Base-by-base conservation (phyloP, 2,329 filamentous ascomycete genomes). In the Colletotrichum phormii region DNA sequence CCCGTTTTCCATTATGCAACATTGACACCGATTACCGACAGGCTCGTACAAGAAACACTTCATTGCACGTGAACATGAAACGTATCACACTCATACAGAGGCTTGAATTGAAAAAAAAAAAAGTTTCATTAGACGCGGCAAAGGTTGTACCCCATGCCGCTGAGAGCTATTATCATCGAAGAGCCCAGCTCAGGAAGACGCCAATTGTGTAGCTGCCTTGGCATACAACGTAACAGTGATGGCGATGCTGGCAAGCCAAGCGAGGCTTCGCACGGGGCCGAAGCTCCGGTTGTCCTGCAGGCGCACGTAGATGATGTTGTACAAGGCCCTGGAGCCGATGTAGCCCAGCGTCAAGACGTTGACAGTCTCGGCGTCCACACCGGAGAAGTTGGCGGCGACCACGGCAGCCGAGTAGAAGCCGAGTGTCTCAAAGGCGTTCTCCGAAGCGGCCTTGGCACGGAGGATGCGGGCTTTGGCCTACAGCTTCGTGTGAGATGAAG, bases 401-500 rank as follows among this genome's bases (percentile, higher is more conserved):
- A 89, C 81, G 53, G 78, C 82, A 3, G 81, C 82, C 13, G 84
- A 81, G 76, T 82, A 86, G 75, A 85, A 76, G 60, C 83, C 84
- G 12, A 87, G 73, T 3, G 83, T 84, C 78, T 87, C 85, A 74
- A 85, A 81, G 73, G 80, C 83, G 76, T 87, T 87, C 51, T 79
- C 77, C 6, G 80, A 76, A 5, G 86, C 85, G 26, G 87, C 86
- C 77, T 92, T 86, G 33, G 86, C 84, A 62, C 89, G 86, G 54
- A 90, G 78, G 35, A 88, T 82, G 65, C 85, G 84, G 77, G 89
- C 90, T 77, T 91, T 88, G 31, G 83, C 84, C 78, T 89, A 74
- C 29, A 37, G 15, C 13, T 22, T 62, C 31, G n/a, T 54, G 53
- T 29, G 24, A 22, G 31, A 26, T 59, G 11, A 42, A 42, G 53